Evolutionary conservation across 768 basidiomycete species (phyloP).

Genomic region (Podaxis sp.): DNA sequence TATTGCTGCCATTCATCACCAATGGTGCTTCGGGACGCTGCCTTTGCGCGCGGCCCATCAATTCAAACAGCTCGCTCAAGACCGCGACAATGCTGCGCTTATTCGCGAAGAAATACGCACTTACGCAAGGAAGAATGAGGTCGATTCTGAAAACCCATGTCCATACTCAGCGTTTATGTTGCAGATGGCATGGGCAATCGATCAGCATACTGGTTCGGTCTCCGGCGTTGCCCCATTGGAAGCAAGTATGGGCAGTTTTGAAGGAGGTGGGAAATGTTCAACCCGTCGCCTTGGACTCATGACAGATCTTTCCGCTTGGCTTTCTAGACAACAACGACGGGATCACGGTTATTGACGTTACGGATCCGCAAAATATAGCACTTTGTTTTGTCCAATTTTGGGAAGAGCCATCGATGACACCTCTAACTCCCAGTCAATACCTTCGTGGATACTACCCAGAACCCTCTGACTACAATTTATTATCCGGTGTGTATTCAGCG

Average conservation of each 20-base stretch:
- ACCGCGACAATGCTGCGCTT: conserved; percentile 34
- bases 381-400: conserved; percentile 24
- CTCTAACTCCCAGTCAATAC: conserved; percentile 6
- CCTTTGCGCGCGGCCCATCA: conserved; percentile 31
- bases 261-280: too few species aligned
- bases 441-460: conserved; percentile 6
- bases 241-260: too few species aligned
- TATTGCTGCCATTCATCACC: conserved; percentile 14
- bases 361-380: conserved; percentile 24
- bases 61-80: conserved; percentile 31
- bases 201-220: too few species aligned
- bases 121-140: conserved; percentile 19
- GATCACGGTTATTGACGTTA: conserved; percentile 32
- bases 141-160: conserved; percentile 26
- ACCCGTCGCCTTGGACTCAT: too few species aligned
- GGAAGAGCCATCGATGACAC: not conserved
- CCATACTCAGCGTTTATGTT: conserved; percentile 31
- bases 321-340: conserved; percentile 33
- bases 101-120: conserved; percentile 31
- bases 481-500: not conserved
- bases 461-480: not conserved
- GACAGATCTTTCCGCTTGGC: too few species aligned
- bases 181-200: conserved; percentile 21
- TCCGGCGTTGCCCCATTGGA: too few species aligned
- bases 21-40: conserved; percentile 36